These are phyloP conservation scores for Cryomyces minteri DNA, from an alignment of 495 filamentous ascomycete genomes.

Conservation along the genomic window DNA sequence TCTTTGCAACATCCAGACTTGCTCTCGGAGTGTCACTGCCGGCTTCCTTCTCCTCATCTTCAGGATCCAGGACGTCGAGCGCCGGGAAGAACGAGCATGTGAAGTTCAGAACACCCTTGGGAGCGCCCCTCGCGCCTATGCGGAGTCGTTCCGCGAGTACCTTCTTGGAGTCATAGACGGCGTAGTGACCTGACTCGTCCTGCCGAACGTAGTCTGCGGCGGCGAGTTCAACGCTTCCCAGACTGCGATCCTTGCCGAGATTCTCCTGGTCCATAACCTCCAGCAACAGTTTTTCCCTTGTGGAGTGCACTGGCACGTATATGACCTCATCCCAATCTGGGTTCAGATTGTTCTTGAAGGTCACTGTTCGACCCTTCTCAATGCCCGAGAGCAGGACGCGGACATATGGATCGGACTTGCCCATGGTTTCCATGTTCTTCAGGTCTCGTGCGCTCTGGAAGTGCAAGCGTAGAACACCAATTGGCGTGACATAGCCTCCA, in stretches of 20 bases:
- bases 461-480: conserved; percentile 88
- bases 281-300: conserved; percentile 65
- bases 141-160: conserved; percentile 40
- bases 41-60: conserved; percentile 52
- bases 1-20: not conserved
- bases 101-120: conserved; percentile 70
- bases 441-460: conserved; percentile 68
- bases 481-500: conserved; percentile 79
- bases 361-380: conserved; percentile 79
- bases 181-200: conserved; percentile 62
- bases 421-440: conserved; percentile 84
- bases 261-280: conserved; percentile 97
- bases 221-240: conserved; percentile 60
- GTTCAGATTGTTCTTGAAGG: conserved; percentile 87
- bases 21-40: not conserved
- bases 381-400: conserved; percentile 78
- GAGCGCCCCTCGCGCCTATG: conserved; percentile 41
- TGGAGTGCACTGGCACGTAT: conserved; percentile 79
- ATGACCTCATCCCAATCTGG: conserved; percentile 92
- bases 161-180: conserved; percentile 58
- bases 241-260: conserved; percentile 66
- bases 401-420: conserved; percentile 91
- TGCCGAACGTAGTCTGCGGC: conserved; percentile 63
- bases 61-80: conserved; percentile 73
- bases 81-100: conserved; percentile 82